Percentiles rank a stretch among this genome's conserved stretches.
phyloP scores from a whole-genome alignment of 2,329 filamentous ascomycete genomes.

The Clarireedia homoeocarpa region DNA sequence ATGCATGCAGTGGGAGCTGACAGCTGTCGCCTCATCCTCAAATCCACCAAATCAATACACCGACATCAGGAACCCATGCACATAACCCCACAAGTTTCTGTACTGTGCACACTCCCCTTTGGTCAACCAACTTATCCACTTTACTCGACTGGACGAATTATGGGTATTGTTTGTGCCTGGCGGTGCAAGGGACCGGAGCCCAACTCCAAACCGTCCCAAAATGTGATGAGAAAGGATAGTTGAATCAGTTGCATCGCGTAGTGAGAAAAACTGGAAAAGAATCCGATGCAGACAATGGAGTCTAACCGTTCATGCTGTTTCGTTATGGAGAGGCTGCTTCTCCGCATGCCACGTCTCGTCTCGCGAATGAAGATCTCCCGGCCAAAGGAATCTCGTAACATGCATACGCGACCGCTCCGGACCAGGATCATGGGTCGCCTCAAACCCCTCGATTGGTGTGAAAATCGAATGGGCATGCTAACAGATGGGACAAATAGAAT shows the following conservation, averaged over 20 bases:
- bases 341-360: conserved; percentile 7
- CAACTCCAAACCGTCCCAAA: not conserved
- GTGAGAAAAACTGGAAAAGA: not conserved
- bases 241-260: no score
- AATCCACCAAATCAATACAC: not conserved
- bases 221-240: not conserved
- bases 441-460: not conserved
- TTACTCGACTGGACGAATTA: not conserved
- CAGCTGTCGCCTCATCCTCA: conserved; percentile 6
- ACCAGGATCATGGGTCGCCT: conserved; percentile 3
- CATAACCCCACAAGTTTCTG: conserved; percentile 1
- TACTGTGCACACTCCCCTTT: not conserved
- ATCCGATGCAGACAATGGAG: not conserved
- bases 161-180: not conserved
- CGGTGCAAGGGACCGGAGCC: not conserved
- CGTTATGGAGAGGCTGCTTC: not conserved
- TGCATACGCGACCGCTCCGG: not conserved
- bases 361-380: conserved; percentile 1
- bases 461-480: not conserved
- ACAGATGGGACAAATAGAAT: not conserved
- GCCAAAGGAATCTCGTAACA: conserved; percentile 1
- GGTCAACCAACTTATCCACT: not conserved
- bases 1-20: conserved; percentile 4
- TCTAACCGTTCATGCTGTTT: not conserved
- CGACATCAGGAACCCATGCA: not conserved